These are phyloP conservation scores for Excoecaria cochinchinensis DNA, from an alignment of 345 rosid species.

Conservation along the genomic window DNA sequence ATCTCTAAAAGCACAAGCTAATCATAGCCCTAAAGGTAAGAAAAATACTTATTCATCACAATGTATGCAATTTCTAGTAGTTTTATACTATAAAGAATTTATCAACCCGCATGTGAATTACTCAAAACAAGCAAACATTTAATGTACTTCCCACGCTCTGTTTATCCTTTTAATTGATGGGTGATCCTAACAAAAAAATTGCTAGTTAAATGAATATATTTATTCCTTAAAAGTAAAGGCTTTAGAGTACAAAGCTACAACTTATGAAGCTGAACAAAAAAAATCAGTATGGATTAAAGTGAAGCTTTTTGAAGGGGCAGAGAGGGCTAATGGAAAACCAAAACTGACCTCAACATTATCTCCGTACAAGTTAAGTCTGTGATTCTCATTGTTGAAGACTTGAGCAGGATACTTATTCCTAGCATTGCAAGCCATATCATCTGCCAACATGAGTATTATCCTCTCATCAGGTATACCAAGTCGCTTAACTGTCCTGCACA, in stretches of 20 bases:
- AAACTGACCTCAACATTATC: constrained; percentile 89
- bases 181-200: neutral
- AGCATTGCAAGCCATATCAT: constrained; percentile 98
- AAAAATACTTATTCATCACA: neutral
- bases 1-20: neutral
- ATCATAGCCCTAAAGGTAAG: neutral
- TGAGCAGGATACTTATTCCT: constrained; percentile 95
- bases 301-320: neutral
- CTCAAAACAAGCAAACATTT: neutral
- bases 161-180: neutral
- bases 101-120: neutral
- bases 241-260: neutral
- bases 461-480: constrained; percentile 96
- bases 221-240: neutral
- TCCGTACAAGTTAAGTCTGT: constrained; percentile 89
- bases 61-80: neutral
- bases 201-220: neutral
- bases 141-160: neutral
- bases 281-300: neutral
- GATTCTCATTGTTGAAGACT: constrained; percentile 97
- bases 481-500: constrained; percentile 86
- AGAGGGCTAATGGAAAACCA: constrained; percentile 9
- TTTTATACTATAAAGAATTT: neutral
- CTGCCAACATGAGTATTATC: constrained; percentile 94
- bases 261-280: neutral